Evolutionary conservation across 176 grass and related monocot species (phyloP).

Genomic region (Musa itinerans): DNA sequence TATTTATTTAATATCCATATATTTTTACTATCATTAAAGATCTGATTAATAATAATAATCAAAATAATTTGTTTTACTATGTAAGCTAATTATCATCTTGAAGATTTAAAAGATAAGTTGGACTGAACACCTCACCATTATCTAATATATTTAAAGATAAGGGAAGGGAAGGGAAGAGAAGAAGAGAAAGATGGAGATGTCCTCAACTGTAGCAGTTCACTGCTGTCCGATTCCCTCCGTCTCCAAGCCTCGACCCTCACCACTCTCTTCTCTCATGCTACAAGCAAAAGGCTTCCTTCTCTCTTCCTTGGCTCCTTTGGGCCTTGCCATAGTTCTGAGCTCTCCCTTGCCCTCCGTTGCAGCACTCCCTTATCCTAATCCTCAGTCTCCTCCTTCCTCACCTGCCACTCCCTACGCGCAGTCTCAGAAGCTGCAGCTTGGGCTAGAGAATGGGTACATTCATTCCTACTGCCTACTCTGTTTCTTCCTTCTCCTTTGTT

Average conservation of each 20-base stretch:
- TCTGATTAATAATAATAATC: no score
- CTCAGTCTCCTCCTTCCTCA: constrained; percentile 5
- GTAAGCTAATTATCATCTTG: no score
- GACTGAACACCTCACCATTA: not conserved
- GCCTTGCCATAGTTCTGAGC: constrained; percentile 20
- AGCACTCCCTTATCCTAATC: constrained; percentile 20
- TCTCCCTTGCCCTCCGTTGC: constrained; percentile 29
- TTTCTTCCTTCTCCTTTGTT: not conserved
- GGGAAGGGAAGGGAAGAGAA: no score
- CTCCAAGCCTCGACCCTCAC: constrained; percentile 23
- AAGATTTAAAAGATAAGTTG: no score
- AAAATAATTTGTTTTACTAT: no score
- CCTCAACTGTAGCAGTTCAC: not conserved
- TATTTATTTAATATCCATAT: no score
- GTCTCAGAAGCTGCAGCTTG: constrained; percentile 57
- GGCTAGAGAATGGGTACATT: constrained; percentile 60
- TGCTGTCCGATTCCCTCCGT: constrained; percentile 2
- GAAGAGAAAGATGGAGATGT: not conserved
- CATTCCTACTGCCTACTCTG: not conserved
- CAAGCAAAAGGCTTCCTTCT: constrained; percentile 17
- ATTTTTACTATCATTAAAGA: no score
- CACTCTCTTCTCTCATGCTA: constrained; percentile 7
- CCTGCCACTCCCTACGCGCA: constrained; percentile 57
- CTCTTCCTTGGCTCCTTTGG: constrained; percentile 32
- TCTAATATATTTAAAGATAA: not conserved